A percentile compares a stretch with the other conserved stretches of the same genome.
phyloP scores from a whole-genome alignment of 2,329 filamentous ascomycete species.

The Clonostachys byssicola region DNA sequence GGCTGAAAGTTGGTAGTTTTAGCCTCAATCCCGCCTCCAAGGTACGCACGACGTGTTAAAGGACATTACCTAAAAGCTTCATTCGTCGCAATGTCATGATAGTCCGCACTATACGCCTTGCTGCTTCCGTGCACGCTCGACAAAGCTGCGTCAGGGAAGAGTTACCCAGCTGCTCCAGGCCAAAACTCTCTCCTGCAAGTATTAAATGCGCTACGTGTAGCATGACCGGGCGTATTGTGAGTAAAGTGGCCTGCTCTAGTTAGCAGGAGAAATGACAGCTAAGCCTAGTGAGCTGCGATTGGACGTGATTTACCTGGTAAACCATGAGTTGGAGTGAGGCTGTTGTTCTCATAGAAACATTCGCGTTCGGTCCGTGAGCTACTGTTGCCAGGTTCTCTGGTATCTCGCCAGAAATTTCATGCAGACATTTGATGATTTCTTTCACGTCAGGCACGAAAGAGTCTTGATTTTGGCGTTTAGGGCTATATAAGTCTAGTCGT shows the following conservation, averaged over 20 bases:
- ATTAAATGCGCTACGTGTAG: background rate
- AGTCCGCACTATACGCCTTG: background rate
- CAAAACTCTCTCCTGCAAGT: background rate
- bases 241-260: background rate
- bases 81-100: too few species aligned
- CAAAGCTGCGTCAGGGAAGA: background rate
- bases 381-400: background rate
- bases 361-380: background rate
- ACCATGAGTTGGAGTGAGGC: background rate
- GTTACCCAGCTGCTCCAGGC: background rate
- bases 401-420: background rate
- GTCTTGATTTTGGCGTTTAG: background rate
- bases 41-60: background rate
- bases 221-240: background rate
- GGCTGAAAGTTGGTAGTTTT: background rate
- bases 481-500: background rate
- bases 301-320: background rate
- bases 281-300: too few species aligned
- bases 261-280: too few species aligned
- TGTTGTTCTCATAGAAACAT: background rate
- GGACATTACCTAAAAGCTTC: background rate
- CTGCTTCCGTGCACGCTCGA: background rate
- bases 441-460: background rate
- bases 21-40: background rate
- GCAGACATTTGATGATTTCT: background rate